Base-by-base conservation (phyloP, 1,284 basidiomycete species). In the Xerocomus minutiporus region DNA sequence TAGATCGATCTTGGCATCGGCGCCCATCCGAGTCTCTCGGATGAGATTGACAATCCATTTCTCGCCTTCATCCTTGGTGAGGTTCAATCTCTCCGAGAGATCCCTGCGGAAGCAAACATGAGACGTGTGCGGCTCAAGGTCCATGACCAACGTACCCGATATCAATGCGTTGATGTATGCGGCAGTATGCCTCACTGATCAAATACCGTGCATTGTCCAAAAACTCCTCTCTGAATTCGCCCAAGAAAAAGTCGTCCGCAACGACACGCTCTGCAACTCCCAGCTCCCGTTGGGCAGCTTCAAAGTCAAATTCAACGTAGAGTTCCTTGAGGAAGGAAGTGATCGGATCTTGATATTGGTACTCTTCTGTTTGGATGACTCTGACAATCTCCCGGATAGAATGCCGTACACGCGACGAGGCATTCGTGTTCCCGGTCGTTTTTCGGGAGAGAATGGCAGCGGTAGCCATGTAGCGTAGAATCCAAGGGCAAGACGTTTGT, bases 21-120 rank as follows among this genome's bases (percentile, higher is more conserved):
- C 87, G 23, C 91, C 93, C 83, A 97, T 93, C 31, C 93, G 84
- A 26, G 95, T 97, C 72, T 98, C 97, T 47, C 94, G 84, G 64
- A 98, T 96, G 54, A 98, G 86, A 77, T 97, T 97, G 63, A 97
- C 96, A 60, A 99, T 96, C 96, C 96, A 99, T 71, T 97, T 97
- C 70, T 98, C 96, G 53, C 96, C 97, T 65, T 98, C 96, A 62
- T 94, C 93, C 51, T 80, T 83, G 25, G 89, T 88, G 51, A 98
- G 81, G 72, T 97, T 97, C 35, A 99, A 80, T 12, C 95, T 86
- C 66, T 91, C 87, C 15, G 94, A 96, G 31, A 99, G 81, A 67
- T 97, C 93, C 57, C 91, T 93, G 59, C 8, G 46, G 8, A 20
- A 20, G 20, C 0, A 1, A 48, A 36, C 2, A 28, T 55, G 1